Percentiles rank a stretch among this genome's conserved stretches.
Conservation (phyloP, 2,329 filamentous ascomycete genomes). For the Diaporthe ampelina region DNA sequence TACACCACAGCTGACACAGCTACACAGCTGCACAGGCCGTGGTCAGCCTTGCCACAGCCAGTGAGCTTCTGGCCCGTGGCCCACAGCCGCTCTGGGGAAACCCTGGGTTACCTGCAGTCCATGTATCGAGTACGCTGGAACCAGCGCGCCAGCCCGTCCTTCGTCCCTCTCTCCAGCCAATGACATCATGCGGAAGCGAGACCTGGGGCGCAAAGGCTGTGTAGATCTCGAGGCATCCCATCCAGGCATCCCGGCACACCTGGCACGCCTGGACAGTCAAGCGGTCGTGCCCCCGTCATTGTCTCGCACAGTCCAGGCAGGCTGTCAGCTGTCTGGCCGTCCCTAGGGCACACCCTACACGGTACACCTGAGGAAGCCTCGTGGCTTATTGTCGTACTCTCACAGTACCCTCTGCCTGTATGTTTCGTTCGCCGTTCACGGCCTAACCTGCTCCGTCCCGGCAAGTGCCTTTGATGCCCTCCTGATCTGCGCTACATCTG, state of each 20-base stretch:
- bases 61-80: conserved; percentile 14
- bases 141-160: conserved; percentile 33
- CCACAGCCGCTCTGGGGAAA: conserved; percentile 26
- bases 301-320: conserved; percentile 15
- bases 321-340: background rate
- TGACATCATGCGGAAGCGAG: conserved; percentile 46
- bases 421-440: conserved; percentile 1
- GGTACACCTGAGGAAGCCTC: background rate
- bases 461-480: conserved; percentile 5
- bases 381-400: background rate
- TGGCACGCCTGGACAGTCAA: background rate
- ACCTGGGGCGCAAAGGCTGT: conserved; percentile 35
- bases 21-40: conserved; percentile 22
- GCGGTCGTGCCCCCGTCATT: conserved; percentile 11
- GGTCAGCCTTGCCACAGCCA: conserved; percentile 19
- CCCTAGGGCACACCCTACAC: background rate
- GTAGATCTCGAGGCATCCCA: conserved; percentile 40
- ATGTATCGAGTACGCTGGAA: conserved; percentile 25
- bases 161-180: conserved; percentile 39
- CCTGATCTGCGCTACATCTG: conserved; percentile 25
- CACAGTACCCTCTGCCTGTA: background rate
- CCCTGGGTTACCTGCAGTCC: conserved; percentile 15
- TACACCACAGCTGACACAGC: conserved; percentile 26
- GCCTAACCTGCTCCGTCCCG: conserved; percentile 28
- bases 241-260: conserved; percentile 14